Conservation (phyloP, 345 rosid species). For the Aegle marmelos region DNA sequence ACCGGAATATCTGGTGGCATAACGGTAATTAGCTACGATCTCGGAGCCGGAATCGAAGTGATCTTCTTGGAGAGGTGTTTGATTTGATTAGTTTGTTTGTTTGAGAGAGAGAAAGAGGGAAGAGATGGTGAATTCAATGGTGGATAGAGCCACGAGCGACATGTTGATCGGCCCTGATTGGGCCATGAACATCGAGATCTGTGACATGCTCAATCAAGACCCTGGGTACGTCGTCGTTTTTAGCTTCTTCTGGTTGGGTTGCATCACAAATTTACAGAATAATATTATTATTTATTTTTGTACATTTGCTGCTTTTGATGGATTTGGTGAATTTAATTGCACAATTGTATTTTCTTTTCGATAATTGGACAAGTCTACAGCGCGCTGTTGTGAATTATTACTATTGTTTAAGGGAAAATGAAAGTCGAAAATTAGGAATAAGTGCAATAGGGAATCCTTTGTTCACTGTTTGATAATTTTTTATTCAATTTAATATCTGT, state of each 20-base stretch:
- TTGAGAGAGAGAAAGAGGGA: neutral
- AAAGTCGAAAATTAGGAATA: neutral
- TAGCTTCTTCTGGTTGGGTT: neutral
- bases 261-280: neutral
- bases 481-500: neutral
- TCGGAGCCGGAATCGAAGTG: conserved; percentile 15
- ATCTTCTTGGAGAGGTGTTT: conserved; percentile 5
- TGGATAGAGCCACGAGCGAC: conserved; percentile 98
- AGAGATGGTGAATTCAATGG: conserved; percentile 96
- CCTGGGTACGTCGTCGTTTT: conserved; percentile 56
- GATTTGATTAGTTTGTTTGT: conserved; percentile 8
- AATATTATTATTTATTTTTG: neutral
- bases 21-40: conserved; percentile 30
- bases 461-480: neutral
- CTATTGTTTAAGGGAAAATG: neutral
- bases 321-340: neutral
- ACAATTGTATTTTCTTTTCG: neutral
- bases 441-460: neutral
- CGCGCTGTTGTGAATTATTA: neutral
- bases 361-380: neutral
- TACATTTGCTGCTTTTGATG: neutral
- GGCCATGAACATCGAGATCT: conserved; percentile 99
- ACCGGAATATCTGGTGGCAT: conserved; percentile 37
- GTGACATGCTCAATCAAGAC: conserved; percentile 92
- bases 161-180: conserved; percentile 99